Percentiles rank a stretch among this genome's conserved stretches.
phyloP scores from a whole-genome alignment of 1,284 basidiomycete genomes.

The Microstroma glucosiphilum region DNA sequence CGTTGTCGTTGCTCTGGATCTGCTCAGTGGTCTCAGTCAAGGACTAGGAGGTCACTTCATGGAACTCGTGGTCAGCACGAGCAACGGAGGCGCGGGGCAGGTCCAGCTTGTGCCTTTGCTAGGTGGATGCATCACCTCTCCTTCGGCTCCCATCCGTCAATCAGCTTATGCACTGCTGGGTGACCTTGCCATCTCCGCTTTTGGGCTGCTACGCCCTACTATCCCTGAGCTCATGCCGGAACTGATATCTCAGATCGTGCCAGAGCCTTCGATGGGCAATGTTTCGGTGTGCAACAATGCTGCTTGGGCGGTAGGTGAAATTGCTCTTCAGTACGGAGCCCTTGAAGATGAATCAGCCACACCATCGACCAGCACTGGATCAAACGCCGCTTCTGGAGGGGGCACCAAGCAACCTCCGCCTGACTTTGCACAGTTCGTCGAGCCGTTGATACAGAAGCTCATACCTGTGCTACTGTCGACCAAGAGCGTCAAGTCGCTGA shows the following conservation, averaged over 20 bases:
- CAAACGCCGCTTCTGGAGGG: slow-evolving; percentile 8
- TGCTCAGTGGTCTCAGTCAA: slow-evolving; percentile 90
- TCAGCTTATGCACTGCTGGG: slow-evolving; percentile 95
- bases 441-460: slow-evolving; percentile 73
- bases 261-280: slow-evolving; percentile 82
- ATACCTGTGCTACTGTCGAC: slow-evolving; percentile 85
- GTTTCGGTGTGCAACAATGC: slow-evolving; percentile 98
- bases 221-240: slow-evolving; percentile 81
- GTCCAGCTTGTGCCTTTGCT: slow-evolving; percentile 37
- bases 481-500: slow-evolving; percentile 84
- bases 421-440: slow-evolving; percentile 51
- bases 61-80: slow-evolving; percentile 23
- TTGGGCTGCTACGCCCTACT: slow-evolving; percentile 68
- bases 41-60: slow-evolving; percentile 66
- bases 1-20: slow-evolving; percentile 90
- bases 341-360: neutral
- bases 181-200: slow-evolving; percentile 94
- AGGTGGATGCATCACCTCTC: slow-evolving; percentile 39
- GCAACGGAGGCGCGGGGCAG: neutral
- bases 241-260: slow-evolving; percentile 80
- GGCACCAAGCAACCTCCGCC: slow-evolving; percentile 50
- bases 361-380: neutral
- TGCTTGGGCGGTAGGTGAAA: slow-evolving; percentile 98
- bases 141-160: slow-evolving; percentile 78
- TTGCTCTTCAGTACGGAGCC: slow-evolving; percentile 58